These are phyloP conservation scores for Parietaria judaica DNA, from an alignment of 306 rosid genomes.

Conservation along the genomic window DNA sequence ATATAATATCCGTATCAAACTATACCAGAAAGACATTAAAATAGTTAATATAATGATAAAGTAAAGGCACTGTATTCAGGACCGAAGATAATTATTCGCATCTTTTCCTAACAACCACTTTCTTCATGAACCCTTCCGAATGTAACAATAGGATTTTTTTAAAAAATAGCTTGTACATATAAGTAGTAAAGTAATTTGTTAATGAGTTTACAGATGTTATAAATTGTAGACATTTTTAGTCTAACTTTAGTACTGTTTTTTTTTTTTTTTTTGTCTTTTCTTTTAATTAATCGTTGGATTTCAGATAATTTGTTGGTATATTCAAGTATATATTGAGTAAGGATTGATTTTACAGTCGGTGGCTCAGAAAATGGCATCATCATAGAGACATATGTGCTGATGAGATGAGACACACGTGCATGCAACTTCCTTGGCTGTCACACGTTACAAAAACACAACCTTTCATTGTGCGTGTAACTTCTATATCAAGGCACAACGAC, in stretches of 20 bases:
- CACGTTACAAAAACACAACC: conserved; percentile 5
- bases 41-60: no score
- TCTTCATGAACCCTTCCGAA: background rate
- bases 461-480: conserved; percentile 18
- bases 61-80: no score
- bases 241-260: no score
- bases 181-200: no score
- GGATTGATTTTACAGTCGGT: background rate
- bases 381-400: conserved; percentile 15
- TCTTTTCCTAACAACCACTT: background rate
- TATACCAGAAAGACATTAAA: no score
- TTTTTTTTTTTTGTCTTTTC: no score
- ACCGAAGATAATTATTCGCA: background rate
- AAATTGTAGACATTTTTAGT: no score
- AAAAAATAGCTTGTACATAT: background rate
- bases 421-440: conserved; percentile 15
- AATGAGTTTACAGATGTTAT: no score
- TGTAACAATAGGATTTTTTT: no score
- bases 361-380: conserved; percentile 9
- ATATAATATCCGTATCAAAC: no score
- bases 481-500: conserved; percentile 14
- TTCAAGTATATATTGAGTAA: background rate
- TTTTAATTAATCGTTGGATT: no score
- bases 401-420: conserved; percentile 7
- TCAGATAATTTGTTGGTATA: background rate